Conservation (phyloP, 129 eudicot species). For the Flaveria ramosissima region DNA sequence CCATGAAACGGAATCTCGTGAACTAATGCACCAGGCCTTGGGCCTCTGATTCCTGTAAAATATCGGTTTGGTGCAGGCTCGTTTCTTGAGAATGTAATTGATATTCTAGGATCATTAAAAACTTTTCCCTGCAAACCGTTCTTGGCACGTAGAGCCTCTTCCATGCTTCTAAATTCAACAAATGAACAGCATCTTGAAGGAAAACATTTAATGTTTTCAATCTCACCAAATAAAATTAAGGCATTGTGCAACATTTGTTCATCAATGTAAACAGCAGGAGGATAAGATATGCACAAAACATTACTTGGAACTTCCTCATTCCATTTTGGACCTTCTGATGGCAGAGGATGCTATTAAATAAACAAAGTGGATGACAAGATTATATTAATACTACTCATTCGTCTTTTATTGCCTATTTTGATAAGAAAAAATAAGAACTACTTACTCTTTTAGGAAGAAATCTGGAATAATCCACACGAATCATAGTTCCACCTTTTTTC, state of each 20-base stretch:
- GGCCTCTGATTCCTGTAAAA: constrained; percentile 51
- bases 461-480: constrained; percentile 82
- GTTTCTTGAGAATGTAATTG: constrained; percentile 50
- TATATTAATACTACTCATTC: neutral
- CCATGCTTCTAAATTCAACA: constrained; percentile 80
- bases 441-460: constrained; percentile 75
- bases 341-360: constrained; percentile 45
- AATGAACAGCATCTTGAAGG: constrained; percentile 46
- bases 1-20: constrained; percentile 50
- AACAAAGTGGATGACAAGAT: neutral
- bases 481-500: constrained; percentile 54
- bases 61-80: constrained; percentile 44
- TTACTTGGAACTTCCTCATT: constrained; percentile 55
- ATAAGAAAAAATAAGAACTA: constrained; percentile 12
- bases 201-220: constrained; percentile 64
- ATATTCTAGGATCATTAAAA: constrained; percentile 73
- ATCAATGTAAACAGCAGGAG: constrained; percentile 60
- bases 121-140: constrained; percentile 76
- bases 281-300: constrained; percentile 61
- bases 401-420: constrained; percentile 5
- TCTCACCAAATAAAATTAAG: constrained; percentile 79
- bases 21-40: constrained; percentile 38
- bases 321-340: constrained; percentile 41
- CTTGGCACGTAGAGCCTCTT: constrained; percentile 81
- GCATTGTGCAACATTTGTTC: constrained; percentile 81